phyloP scores from a whole-genome alignment of 2,329 filamentous ascomycete genomes.

The Fusarium drepaniforme region DNA sequence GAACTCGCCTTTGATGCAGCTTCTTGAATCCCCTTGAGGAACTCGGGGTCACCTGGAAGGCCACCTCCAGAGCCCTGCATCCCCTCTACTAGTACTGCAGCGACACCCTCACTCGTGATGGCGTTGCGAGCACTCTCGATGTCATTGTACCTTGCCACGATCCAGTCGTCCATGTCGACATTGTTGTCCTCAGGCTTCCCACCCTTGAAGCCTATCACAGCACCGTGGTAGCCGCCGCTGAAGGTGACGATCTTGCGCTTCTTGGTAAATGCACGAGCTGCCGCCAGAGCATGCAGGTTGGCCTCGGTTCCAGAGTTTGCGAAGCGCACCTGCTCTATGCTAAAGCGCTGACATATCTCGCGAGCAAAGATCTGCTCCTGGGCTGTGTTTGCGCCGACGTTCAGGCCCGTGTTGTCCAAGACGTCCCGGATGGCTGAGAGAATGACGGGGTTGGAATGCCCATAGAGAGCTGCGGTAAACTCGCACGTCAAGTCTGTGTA shows the following conservation, averaged over 20 bases:
- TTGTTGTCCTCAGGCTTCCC: slow-evolving; percentile 55
- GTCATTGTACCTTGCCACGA: slow-evolving; percentile 74
- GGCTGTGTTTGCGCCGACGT: slow-evolving; percentile 64
- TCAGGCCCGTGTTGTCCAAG: slow-evolving; percentile 62
- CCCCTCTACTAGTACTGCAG: slow-evolving; percentile 74
- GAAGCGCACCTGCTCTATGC: slow-evolving; percentile 69
- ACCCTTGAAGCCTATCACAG: slow-evolving; percentile 51
- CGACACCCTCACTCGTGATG: slow-evolving; percentile 62
- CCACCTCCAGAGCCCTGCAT: slow-evolving; percentile 75
- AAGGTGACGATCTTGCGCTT: slow-evolving; percentile 64
- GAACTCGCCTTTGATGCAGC: slow-evolving; percentile 51
- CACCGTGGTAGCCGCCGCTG: slow-evolving; percentile 57
- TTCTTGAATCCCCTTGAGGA: slow-evolving; percentile 63
- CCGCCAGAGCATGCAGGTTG: slow-evolving; percentile 69
- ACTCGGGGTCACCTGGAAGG: slow-evolving; percentile 62
- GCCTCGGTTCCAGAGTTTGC: slow-evolving; percentile 76
- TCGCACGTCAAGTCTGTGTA: slow-evolving; percentile 74
- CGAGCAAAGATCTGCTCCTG: slow-evolving; percentile 65
- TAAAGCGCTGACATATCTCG: slow-evolving; percentile 66
- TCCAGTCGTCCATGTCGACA: slow-evolving; percentile 66
- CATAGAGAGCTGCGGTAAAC: slow-evolving; percentile 74
- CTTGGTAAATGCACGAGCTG: slow-evolving; percentile 60
- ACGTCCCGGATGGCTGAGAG: slow-evolving; percentile 59
- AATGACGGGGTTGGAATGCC: slow-evolving; percentile 71
- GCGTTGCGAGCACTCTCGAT: slow-evolving; percentile 57